A percentile compares a stretch with the other conserved stretches of the same genome.
phyloP scores from a whole-genome alignment of 208 protist genomes.

The Crithidia fasciculata region DNA sequence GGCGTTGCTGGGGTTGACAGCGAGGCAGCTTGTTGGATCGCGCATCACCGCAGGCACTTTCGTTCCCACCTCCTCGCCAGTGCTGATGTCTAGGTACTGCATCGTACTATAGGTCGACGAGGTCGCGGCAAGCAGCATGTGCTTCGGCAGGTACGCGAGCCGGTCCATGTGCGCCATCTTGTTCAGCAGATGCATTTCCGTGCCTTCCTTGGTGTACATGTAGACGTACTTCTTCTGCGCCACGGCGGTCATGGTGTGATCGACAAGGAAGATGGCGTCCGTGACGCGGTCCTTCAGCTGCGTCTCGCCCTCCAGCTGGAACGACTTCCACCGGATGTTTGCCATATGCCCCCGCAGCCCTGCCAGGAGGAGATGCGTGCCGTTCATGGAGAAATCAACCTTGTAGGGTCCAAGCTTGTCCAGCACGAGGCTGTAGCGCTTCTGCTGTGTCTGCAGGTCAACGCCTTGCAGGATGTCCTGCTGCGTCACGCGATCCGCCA shows the following conservation, averaged over 20 bases:
- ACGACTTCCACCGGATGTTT: conserved; percentile 95
- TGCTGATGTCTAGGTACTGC: conserved; percentile 96
- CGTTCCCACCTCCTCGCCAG: conserved; percentile 88
- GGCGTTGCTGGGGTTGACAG: conserved; percentile 95
- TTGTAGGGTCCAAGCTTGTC: conserved; percentile 95
- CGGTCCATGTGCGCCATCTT: conserved; percentile 94
- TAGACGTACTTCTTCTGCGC: conserved; percentile 99
- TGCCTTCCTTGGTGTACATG: conserved; percentile 98
- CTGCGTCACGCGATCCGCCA: conserved; percentile 94
- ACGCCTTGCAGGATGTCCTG: conserved; percentile 87
- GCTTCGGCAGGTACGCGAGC: conserved; percentile 97
- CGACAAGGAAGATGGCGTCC: conserved; percentile 96
- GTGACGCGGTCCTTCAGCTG: conserved; percentile 94
- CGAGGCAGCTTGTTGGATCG: conserved; percentile 86
- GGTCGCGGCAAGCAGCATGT: conserved; percentile 96
- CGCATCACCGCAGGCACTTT: conserved; percentile 81
- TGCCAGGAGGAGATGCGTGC: conserved; percentile 93
- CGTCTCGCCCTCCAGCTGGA: conserved; percentile 92
- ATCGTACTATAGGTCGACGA: conserved; percentile 88
- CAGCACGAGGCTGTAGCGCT: conserved; percentile 94
- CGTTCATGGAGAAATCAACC: conserved; percentile 94
- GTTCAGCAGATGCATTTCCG: conserved; percentile 97
- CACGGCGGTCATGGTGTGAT: conserved; percentile 98
- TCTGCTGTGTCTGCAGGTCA: conserved; percentile 93
- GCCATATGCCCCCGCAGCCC: conserved; percentile 96